A percentile compares a stretch with the other conserved stretches of the same genome.
phyloP scores from a whole-genome alignment of 2,329 filamentous ascomycete genomes.

The Periconia digitata region DNA sequence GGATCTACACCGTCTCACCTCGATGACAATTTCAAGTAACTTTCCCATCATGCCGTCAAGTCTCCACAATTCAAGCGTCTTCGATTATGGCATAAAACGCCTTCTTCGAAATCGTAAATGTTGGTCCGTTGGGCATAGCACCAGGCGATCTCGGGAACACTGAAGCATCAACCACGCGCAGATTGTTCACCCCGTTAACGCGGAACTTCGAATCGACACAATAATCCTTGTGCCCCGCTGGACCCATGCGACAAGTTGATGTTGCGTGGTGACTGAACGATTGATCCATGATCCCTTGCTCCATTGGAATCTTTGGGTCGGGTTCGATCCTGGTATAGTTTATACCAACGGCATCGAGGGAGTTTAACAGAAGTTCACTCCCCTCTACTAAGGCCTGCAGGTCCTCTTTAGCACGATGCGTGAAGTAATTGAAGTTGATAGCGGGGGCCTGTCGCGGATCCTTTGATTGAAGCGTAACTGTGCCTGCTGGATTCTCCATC shows the following conservation, averaged over 20 bases:
- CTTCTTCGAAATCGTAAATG: conserved; percentile 36
- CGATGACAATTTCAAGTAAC: no score
- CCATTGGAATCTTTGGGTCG: neutral
- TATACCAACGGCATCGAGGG: neutral
- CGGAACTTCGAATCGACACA: conserved; percentile 60
- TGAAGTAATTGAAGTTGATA: conserved; percentile 42
- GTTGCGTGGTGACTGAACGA: conserved; percentile 58
- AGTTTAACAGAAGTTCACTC: neutral
- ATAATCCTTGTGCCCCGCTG: conserved; percentile 52
- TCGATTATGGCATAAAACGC: conserved; percentile 3
- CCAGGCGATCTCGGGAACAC: conserved; percentile 57
- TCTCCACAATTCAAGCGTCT: no score
- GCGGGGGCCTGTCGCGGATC: conserved; percentile 63
- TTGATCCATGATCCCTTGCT: conserved; percentile 15
- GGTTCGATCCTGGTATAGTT: neutral
- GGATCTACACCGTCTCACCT: no score
- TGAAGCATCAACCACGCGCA: conserved; percentile 64
- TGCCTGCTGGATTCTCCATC: conserved; percentile 60
- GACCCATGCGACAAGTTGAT: conserved; percentile 58
- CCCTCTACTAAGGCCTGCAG: neutral
- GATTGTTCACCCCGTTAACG: conserved; percentile 55
- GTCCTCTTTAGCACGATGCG: conserved; percentile 1
- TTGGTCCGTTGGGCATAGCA: conserved; percentile 52
- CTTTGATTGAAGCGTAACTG: conserved; percentile 58
- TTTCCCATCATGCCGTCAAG: no score